Percentiles rank a stretch among this genome's conserved stretches.
Evolutionary conservation across 2,329 filamentous ascomycete genomes (phyloP).

Genomic region (Penicillium sp.): DNA sequence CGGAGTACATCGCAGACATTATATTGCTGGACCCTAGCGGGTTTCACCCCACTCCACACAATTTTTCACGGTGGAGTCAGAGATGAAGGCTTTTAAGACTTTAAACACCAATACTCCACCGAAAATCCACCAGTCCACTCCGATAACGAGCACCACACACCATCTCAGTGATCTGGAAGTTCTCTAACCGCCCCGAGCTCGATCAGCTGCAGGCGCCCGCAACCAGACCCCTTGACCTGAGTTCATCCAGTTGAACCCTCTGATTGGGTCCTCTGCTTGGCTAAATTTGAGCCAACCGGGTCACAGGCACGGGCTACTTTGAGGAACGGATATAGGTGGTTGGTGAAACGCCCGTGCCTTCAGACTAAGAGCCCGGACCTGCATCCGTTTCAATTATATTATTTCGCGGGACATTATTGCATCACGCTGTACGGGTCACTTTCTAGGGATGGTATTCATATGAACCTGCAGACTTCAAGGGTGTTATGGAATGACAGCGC

Average conservation of each 20-base stretch:
- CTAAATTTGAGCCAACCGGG: slow-evolving; percentile 14
- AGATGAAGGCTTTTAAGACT: background rate
- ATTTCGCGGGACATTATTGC: slow-evolving; percentile 2
- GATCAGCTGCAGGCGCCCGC: background rate
- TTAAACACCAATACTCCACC: slow-evolving; percentile 5
- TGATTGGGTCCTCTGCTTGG: slow-evolving; percentile 17
- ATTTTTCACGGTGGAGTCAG: slow-evolving; percentile 1
- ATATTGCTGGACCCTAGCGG: background rate
- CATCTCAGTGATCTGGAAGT: background rate
- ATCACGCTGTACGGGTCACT: background rate
- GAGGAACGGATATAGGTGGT: slow-evolving; percentile 9
- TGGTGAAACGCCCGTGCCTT: slow-evolving; percentile 19
- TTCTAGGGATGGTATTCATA: background rate
- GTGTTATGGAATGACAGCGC: background rate
- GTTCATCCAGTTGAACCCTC: background rate
- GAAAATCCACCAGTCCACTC: background rate
- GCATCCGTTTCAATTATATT: slow-evolving; percentile 18
- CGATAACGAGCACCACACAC: background rate
- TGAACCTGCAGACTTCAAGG: background rate
- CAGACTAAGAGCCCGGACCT: slow-evolving; percentile 1
- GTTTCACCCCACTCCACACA: slow-evolving; percentile 2
- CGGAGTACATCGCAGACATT: background rate
- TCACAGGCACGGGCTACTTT: slow-evolving; percentile 18
- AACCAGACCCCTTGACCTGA: background rate
- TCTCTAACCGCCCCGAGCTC: background rate